Conservation (phyloP, 441 rosid genomes). For the Populus hybrid region DNA sequence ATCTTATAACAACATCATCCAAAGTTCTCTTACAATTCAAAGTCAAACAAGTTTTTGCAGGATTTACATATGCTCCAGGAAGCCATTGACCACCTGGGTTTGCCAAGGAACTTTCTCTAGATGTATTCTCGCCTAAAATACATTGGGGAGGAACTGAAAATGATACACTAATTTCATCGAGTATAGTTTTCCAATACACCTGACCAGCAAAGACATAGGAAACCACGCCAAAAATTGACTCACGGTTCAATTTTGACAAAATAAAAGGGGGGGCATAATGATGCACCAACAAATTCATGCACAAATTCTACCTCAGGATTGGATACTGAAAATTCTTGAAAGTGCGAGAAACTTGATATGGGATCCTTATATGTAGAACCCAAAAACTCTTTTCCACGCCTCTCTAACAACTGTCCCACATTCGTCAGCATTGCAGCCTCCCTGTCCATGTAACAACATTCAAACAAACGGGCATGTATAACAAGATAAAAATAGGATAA, state of each 20-base stretch:
- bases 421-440: conserved; percentile 53
- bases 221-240: background rate
- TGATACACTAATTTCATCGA: conserved; percentile 57
- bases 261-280: background rate
- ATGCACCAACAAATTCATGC: background rate
- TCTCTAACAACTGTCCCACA: conserved; percentile 66
- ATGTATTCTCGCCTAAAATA: conserved; percentile 41
- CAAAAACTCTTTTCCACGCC: conserved; percentile 62
- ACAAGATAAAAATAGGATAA: background rate
- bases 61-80: conserved; percentile 77
- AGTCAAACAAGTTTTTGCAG: conserved; percentile 72
- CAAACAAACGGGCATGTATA: background rate
- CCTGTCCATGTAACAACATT: conserved; percentile 33
- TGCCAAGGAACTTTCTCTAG: conserved; percentile 21
- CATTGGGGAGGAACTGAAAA: conserved; percentile 64
- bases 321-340: conserved; percentile 79
- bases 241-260: background rate
- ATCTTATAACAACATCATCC: conserved; percentile 58
- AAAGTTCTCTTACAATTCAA: conserved; percentile 45
- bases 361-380: conserved; percentile 69
- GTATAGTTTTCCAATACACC: conserved; percentile 76
- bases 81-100: conserved; percentile 89
- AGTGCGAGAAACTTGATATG: conserved; percentile 62
- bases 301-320: conserved; percentile 65
- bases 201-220: conserved; percentile 24